Evolutionary conservation across 106 monocot genomes (phyloP), one percentile per base, ranked within the genome.

Genomic region (Agapanthus africanus): DNA sequence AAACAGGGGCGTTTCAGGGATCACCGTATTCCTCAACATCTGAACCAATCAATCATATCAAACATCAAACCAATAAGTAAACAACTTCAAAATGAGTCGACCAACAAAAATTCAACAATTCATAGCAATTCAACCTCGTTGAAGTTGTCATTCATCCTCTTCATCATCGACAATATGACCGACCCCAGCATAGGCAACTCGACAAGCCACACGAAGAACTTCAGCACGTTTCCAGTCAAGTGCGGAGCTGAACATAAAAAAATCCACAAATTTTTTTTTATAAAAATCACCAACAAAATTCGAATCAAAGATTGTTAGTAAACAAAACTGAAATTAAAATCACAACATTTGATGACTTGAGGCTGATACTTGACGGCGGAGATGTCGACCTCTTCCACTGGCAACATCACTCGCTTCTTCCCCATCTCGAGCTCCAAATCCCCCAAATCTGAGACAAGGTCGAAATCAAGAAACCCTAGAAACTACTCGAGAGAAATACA

Each of bases 1-100:
- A 66, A 84, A 93, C 99, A 99, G 90, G 21, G 99, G 99, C 0
- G 13, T 65, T 35, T 99, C 99, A 5, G 99, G 92, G 46, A 99
- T 99, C 67, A 82, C 70, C 0, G 99, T 99, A 6, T 83, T 57
- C 66, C 75, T 62, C 79, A 99, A 51, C 27, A 93, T 52, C 93
- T 99, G n/a, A n/a, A 81, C 64, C 28, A 51, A 62, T 37, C 28
- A 66, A 27, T 46, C 23, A 42, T 49, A 19, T 63, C 19, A 33
- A 65, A 35, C n/a, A 39, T 33, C 2, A 10, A 19, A 75, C 11
- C 11, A n/a, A 52, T 28, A 35, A 0, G 0, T 54, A 25, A 7
- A 27, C 25, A 35, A 32, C 46, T 47, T 2, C 46, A 47, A 15
- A 1, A 47, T 13, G 13, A 47, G 46, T 47, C 3, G 19, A 47